Evolutionary conservation across 2,329 filamentous ascomycete genomes (phyloP).

Genomic region (Aspergillus brasiliensis): DNA sequence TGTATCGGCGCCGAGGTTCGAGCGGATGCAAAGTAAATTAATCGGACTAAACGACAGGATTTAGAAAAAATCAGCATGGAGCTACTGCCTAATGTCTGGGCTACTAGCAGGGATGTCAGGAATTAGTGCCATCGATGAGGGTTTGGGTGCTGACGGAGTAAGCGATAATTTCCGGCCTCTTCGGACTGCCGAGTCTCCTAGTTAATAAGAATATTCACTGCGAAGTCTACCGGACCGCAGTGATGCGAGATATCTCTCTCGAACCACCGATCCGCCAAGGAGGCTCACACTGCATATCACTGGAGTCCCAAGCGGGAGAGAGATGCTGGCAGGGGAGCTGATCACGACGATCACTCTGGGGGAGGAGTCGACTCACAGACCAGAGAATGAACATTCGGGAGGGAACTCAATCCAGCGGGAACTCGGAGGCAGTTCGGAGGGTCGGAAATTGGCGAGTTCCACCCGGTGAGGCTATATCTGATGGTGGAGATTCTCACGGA

Average conservation of each 20-base stretch:
- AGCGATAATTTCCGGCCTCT: not conserved
- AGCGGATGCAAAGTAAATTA: not conserved
- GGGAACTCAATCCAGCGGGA: not conserved
- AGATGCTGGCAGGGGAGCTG: not conserved
- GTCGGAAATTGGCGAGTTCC: not conserved
- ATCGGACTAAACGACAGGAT: not conserved
- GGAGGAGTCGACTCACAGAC: not conserved
- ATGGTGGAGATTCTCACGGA: not conserved
- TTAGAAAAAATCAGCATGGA: not conserved
- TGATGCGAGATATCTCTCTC: too few relatives aligned
- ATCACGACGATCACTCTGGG: conserved; percentile 1
- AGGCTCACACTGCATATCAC: too few relatives aligned
- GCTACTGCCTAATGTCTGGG: not conserved
- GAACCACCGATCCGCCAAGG: too few relatives aligned
- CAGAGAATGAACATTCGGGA: not conserved
- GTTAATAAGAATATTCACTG: too few relatives aligned
- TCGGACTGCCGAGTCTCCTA: too few relatives aligned
- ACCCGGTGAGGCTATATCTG: not conserved
- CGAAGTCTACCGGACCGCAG: too few relatives aligned
- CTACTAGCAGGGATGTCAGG: not conserved
- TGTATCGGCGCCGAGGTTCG: not conserved
- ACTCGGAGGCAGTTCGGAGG: not conserved
- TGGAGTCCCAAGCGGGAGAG: not conserved
- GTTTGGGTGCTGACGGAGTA: not conserved
- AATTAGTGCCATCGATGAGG: not conserved